Base-by-base conservation (phyloP, 78 protist species). In the Parvularia atlantis region DNA sequence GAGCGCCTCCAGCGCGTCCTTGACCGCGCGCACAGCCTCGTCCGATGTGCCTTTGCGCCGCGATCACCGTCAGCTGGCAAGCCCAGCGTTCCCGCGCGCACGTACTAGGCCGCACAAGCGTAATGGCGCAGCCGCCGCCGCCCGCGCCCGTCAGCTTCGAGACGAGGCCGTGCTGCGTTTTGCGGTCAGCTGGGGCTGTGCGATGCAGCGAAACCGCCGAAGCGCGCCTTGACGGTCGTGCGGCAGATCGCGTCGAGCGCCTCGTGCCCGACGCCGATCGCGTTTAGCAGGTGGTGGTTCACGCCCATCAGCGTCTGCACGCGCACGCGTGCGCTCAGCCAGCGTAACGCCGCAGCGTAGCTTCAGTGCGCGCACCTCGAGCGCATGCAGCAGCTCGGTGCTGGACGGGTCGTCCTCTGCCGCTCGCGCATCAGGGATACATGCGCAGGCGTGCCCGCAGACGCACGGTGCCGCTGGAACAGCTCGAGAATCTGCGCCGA, bases 91-190 rank as follows among this genome's bases (percentile, higher is more conserved):
- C n/a, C n/a, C n/a, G n/a, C 57, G 35, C 19, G 65, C 35, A 33
- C 65, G 26, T 60, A 60, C 67, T 41, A 13, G 39, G 31, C 3
- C 63, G 63, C n/a, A 70, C 22, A 2, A 74, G 40, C 4, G 57
- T 59, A 43, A 74, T 14, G n/a, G 67, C 71, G 33, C 80, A 75
- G n/a, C 80, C 80, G 16, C 80, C 80, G 6, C 80, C 80, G 10
- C 80, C 80, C 7, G 73, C 80, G 24, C 80, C 80, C 22, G 80
- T 75, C 39, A 75, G 73, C 46, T 75, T 75, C n/a, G 80, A 6
- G 3, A 28, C 30, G 30, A 74, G 22, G 36, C 72, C 72, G 39
- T 19, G 37, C 5, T 10, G 3, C 5, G 37, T 2, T 2, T 6
- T 26, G 61, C 36, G 24, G 10, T 20, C 24, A 48, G 24, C 6